These are phyloP conservation scores for Coemansia sp. DNA, from an alignment of 192 early-diverging fungal species.

Conservation along the genomic window DNA sequence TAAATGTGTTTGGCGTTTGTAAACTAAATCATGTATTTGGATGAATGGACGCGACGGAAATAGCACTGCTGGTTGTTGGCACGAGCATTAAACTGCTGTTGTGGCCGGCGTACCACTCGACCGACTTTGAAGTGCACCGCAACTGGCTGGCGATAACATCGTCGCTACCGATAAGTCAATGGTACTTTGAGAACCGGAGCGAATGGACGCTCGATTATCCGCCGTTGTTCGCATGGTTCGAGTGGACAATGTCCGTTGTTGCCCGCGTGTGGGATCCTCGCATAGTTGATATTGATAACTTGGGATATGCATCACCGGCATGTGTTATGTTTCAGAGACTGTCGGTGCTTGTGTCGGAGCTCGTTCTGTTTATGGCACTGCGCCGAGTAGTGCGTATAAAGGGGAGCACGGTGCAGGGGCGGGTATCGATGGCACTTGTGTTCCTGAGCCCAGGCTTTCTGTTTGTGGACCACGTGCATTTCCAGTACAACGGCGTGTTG, in stretches of 20 bases:
- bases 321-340: conserved; percentile 85
- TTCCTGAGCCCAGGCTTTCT: conserved; percentile 72
- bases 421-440: conserved; percentile 58
- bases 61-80: conserved; percentile 36
- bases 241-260: conserved; percentile 66
- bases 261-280: conserved; percentile 62
- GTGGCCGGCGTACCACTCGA: conserved; percentile 81
- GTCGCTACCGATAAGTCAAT: conserved; percentile 72
- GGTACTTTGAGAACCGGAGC: conserved; percentile 85
- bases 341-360: conserved; percentile 79
- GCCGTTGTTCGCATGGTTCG: conserved; percentile 98
- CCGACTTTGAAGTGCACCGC: conserved; percentile 98
- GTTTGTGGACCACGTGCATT: conserved; percentile 95
- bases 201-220: conserved; percentile 98
- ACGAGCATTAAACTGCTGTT: conserved; percentile 63
- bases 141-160: conserved; percentile 96
- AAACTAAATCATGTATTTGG: neutral
- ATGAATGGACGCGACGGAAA: conserved; percentile 22
- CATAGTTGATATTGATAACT: conserved; percentile 74
- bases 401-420: conserved; percentile 23
- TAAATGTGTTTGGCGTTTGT: too few species aligned
- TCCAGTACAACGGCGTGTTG: conserved; percentile 96
- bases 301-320: conserved; percentile 61
- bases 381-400: conserved; percentile 50
- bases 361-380: conserved; percentile 71